Conservation (phyloP, 768 basidiomycete species). For the Xerocomellus amylosporus region DNA sequence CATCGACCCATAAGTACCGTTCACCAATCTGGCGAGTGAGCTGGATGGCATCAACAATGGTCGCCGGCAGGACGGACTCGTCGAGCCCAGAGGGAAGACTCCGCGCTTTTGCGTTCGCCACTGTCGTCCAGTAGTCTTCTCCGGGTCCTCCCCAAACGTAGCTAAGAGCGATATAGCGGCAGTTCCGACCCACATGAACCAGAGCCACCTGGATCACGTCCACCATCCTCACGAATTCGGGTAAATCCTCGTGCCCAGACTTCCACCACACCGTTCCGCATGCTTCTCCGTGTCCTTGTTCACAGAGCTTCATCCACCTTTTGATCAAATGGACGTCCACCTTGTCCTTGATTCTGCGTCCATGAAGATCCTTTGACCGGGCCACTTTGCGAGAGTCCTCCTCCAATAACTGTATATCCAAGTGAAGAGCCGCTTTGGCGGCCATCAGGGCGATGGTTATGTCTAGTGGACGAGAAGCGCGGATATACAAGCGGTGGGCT, state of each 20-base stretch:
- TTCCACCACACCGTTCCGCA: slow-evolving; percentile 13
- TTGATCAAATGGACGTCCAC: slow-evolving; percentile 14
- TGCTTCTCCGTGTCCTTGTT: slow-evolving; percentile 13
- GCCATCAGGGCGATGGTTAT: neutral
- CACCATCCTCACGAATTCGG: slow-evolving; percentile 12
- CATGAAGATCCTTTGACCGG: slow-evolving; percentile 18
- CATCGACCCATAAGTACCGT: slow-evolving; percentile 27
- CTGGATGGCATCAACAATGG: slow-evolving; percentile 21
- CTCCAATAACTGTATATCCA: slow-evolving; percentile 19
- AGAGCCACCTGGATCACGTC: slow-evolving; percentile 13
- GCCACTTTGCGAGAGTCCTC: slow-evolving; percentile 16
- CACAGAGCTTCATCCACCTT: slow-evolving; percentile 17
- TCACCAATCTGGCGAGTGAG: slow-evolving; percentile 16
- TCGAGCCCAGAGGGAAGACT: neutral
- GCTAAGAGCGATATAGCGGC: slow-evolving; percentile 17
- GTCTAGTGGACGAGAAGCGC: slow-evolving; percentile 7
- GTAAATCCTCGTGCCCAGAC: slow-evolving; percentile 2
- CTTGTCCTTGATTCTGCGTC: slow-evolving; percentile 14
- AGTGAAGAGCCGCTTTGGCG: neutral
- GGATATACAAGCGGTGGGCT: slow-evolving; percentile 14
- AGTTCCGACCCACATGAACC: slow-evolving; percentile 1
- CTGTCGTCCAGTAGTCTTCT: slow-evolving; percentile 6
- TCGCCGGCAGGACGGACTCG: slow-evolving; percentile 1
- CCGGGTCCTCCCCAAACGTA: slow-evolving; percentile 18
- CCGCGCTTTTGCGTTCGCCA: slow-evolving; percentile 2